Base-by-base conservation (phyloP, 2,329 filamentous ascomycete species). In the Fusarium anthophilum region DNA sequence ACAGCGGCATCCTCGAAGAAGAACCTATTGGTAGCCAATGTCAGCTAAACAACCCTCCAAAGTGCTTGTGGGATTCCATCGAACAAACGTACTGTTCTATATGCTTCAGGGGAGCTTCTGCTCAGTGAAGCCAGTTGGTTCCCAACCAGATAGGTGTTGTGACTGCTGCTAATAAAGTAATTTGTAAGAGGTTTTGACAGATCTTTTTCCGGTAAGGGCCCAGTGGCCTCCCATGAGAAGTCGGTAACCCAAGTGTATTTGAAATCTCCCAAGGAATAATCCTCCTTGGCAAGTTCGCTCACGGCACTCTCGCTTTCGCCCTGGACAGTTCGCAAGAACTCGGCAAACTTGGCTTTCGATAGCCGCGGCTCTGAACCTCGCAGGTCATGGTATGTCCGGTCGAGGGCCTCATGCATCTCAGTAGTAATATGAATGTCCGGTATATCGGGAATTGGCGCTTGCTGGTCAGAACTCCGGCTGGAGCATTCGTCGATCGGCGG, bases 141-240 rank as follows among this genome's bases (percentile, higher is more conserved):
- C 5, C 95, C 95, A 5, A 92, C 91, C 47, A 98, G 86, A 81
- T 98, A 98, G 2, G 95, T 98, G 81, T 98, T 98, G 85, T 98
- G 95, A 79, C 94, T 98, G 75, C 94, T 97, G 71, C 92, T 97
- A 81, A 98, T 95, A 82, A 94, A 98, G 84, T 98, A 98, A 80
- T 97, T 94, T 53, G 92, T 94, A 66, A 97, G 87, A 8, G 94
- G 93, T 59, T 88, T 89, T 1, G 88, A 88, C 38, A 91, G 80
- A 79, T 95, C 92, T 66, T 89, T 86, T 71, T 83, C 78, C 37
- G 83, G 81, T 28, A 83, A 80, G n/a, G 86, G 85, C 72, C 79
- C 82, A 26, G 83, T 76, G 8, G 87, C 87, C 38, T 85, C 80
- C 78, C 84, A 84, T 37, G 82, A 82, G 55, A 84, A 86, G 12